Conservation (phyloP, 257 asterid species). For the Thymus quinquecostatus region DNA sequence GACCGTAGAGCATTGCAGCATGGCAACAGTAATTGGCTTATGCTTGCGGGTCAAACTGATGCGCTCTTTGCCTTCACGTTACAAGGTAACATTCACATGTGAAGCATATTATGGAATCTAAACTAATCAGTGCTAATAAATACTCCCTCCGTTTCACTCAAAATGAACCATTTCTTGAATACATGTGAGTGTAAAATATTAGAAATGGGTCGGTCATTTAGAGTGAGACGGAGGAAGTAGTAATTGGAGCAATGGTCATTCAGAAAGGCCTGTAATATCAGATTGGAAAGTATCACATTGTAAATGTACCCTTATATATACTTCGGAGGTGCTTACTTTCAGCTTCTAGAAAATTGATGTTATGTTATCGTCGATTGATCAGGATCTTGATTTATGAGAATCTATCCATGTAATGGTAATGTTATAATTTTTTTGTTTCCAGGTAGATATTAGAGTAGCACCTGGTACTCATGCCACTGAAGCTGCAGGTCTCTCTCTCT, state of each 20-base stretch:
- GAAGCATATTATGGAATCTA: constrained; percentile 14
- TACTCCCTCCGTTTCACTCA: no score
- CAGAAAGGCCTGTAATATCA: neutral
- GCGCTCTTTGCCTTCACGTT: constrained; percentile 83
- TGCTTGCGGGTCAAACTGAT: constrained; percentile 95
- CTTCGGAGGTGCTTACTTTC: neutral
- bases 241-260: neutral
- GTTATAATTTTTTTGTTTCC: constrained; percentile 30
- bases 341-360: constrained; percentile 17
- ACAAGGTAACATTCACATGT: constrained; percentile 56
- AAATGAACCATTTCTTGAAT: no score
- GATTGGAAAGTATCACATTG: neutral
- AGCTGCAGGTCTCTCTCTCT: constrained; percentile 72
- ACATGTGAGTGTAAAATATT: no score
- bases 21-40: constrained; percentile 89
- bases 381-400: neutral
- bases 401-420: constrained; percentile 12
- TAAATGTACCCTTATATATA: neutral
- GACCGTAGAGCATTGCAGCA: constrained; percentile 94
- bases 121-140: neutral
- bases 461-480: constrained; percentile 94
- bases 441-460: constrained; percentile 95
- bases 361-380: neutral
- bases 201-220: no score
- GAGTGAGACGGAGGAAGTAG: no score